Conservation (phyloP, 768 basidiomycete species). For the Mycena polygramma region DNA sequence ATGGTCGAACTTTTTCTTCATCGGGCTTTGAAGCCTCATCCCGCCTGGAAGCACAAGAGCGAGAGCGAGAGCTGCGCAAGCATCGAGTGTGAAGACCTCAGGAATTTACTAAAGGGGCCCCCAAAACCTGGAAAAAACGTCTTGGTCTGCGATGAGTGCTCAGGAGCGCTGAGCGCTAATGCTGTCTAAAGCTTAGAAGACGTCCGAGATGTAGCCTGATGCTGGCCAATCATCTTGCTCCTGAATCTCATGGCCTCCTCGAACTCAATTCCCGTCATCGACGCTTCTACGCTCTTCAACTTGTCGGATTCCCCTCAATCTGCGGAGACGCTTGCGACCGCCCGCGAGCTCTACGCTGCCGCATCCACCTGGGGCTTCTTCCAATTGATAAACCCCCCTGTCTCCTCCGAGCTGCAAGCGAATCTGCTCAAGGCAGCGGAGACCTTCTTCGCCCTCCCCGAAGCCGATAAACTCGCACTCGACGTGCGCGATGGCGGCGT, state of each 20-base stretch:
- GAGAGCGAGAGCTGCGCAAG: too few species aligned
- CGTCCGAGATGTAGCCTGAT: too few species aligned
- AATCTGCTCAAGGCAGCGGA: slow-evolving; percentile 4
- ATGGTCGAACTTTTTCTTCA: too few species aligned
- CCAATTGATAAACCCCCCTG: neutral
- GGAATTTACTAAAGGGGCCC: too few species aligned
- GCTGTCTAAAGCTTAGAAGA: too few species aligned
- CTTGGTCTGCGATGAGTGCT: too few species aligned
- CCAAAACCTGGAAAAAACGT: too few species aligned
- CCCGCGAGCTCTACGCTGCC: neutral
- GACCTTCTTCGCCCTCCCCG: slow-evolving; percentile 16
- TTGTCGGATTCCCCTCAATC: slow-evolving; percentile 5
- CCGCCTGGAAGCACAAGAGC: too few species aligned
- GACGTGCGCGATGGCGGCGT: slow-evolving; percentile 37
- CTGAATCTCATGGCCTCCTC: neutral
- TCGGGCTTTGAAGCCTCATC: too few species aligned
- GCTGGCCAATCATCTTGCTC: neutral
- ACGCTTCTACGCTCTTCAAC: slow-evolving; percentile 11
- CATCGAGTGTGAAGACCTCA: too few species aligned
- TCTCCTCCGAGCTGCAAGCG: neutral
- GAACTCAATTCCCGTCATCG: slow-evolving; percentile 9
- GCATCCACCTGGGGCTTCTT: slow-evolving; percentile 20
- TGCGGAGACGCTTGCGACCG: slow-evolving; percentile 4
- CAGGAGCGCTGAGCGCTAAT: too few species aligned
- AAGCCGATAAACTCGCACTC: slow-evolving; percentile 31